These are phyloP conservation scores for Neckera pumila DNA, from an alignment of 225 moss, liverwort and hornwort genomes.

Conservation along the genomic window DNA sequence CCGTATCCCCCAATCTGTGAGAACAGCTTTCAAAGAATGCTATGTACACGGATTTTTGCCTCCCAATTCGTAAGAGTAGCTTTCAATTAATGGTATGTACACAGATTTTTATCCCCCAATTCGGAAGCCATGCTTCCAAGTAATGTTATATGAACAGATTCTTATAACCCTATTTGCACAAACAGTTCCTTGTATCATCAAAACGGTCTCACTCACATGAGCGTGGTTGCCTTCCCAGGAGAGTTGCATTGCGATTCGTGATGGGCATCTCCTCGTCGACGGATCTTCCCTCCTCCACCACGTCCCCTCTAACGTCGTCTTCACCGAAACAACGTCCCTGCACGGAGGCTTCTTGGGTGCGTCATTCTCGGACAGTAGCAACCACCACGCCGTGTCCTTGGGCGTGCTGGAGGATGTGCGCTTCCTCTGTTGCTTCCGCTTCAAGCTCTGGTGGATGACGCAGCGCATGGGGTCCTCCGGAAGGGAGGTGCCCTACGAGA, in stretches of 20 bases:
- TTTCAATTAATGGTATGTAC: background rate
- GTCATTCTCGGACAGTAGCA: conserved; percentile 10
- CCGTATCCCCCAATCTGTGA: too few relatives aligned
- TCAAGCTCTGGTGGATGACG: conserved; percentile 99
- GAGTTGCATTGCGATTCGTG: conserved; percentile 15
- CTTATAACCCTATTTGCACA: background rate
- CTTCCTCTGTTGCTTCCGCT: conserved; percentile 93
- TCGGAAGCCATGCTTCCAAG: background rate
- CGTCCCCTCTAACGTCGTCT: conserved; percentile 23
- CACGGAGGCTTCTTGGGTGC: conserved; percentile 39
- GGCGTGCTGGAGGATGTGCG: conserved; percentile 41
- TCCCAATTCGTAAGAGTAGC: background rate
- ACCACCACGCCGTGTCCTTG: conserved; percentile 18
- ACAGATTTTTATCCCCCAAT: background rate
- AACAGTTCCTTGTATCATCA: background rate
- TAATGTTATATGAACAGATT: background rate
- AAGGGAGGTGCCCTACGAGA: conserved; percentile 66
- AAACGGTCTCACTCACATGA: background rate
- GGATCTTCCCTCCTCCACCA: conserved; percentile 11
- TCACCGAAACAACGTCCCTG: background rate
- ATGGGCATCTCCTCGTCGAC: conserved; percentile 10
- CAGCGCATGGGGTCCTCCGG: conserved; percentile 83
- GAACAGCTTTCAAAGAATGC: background rate
- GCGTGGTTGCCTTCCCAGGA: background rate
- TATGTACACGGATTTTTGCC: background rate